Conservation (phyloP, 768 basidiomycete genomes). For the Sutorius australiensis region DNA sequence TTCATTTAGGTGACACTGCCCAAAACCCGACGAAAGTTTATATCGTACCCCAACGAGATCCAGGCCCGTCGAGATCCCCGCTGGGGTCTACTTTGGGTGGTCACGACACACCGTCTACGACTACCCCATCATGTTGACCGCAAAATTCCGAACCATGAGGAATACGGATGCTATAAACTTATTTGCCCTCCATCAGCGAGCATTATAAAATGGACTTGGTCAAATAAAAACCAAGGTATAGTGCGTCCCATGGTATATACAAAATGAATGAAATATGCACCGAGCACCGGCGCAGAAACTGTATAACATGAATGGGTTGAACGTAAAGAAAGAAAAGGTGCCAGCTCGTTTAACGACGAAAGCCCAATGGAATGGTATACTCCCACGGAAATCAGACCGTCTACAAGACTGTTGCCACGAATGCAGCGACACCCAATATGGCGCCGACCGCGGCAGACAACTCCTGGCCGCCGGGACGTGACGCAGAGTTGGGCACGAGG, state of each 20-base stretch:
- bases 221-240: constrained; percentile 1
- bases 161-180: no score
- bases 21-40: constrained; percentile 8
- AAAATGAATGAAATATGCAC: constrained; percentile 14
- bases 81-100: constrained; percentile 4
- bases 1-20: neutral
- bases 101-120: constrained; percentile 2
- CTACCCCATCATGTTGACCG: constrained; percentile 5
- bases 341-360: constrained; percentile 23
- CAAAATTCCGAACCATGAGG: neutral
- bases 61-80: constrained; percentile 21
- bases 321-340: constrained; percentile 17
- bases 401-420: constrained; percentile 31
- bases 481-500: constrained; percentile 30
- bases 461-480: constrained; percentile 23
- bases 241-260: constrained; percentile 17
- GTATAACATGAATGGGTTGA: constrained; percentile 6
- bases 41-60: constrained; percentile 12
- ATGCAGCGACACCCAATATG: constrained; percentile 32
- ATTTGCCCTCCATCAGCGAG: no score
- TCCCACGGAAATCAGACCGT: constrained; percentile 1
- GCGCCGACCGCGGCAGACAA: constrained; percentile 29
- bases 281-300: constrained; percentile 5
- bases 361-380: constrained; percentile 16
- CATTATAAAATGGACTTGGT: no score